Evolutionary conservation across 78 protist genomes (phyloP), one percentile per base, ranked within the genome.

Genomic region (Dictyostelium firmibasis): DNA sequence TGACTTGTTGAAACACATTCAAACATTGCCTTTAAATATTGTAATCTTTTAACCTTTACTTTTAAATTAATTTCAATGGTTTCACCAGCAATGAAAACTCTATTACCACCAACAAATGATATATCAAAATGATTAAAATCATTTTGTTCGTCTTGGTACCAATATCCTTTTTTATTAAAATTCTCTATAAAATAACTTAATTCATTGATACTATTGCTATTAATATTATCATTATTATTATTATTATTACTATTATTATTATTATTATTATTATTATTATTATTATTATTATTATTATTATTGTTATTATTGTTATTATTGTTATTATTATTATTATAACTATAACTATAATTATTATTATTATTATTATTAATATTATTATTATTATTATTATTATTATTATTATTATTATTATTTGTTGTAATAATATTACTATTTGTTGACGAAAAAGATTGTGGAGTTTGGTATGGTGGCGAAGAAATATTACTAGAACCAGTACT

Each of bases 1-100:
- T 81, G 85, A 53, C 85, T 81, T 2, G 85, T 81, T 60, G 85
- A 85, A 11, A 43, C 69, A 36, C 76, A 67, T 43, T 88, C 86
- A 67, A 88, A 79, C 0, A 85, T 79, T 4, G 86, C 85, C 23
- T 74, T 88, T 67, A 88, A 27, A 77, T 18, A 62, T 43, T 88
- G 93, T 23, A 88, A 77, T 47, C 35, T 77, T 47, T 88, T 88
- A 16, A 88, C 93, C 13, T 88, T 79, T 1, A 88, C 93, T 6
- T 79, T 79, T 23, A 81, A 50, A 7, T 50, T 44, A 3, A 88
- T 57, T 18, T 81, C 81, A 9, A 88, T 25, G 20, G 41, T 62
- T 18, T 88, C 93, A 64, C 93, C 93, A 7, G 93, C 84, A 3
- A 36, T 35, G 69, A 78, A 88, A 5, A 53, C 38, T 53, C 72